Percentiles rank a stretch among this genome's conserved stretches.
Evolutionary conservation across 139 green algal genomes (phyloP).

Genomic region (Nannochloris sp.): DNA sequence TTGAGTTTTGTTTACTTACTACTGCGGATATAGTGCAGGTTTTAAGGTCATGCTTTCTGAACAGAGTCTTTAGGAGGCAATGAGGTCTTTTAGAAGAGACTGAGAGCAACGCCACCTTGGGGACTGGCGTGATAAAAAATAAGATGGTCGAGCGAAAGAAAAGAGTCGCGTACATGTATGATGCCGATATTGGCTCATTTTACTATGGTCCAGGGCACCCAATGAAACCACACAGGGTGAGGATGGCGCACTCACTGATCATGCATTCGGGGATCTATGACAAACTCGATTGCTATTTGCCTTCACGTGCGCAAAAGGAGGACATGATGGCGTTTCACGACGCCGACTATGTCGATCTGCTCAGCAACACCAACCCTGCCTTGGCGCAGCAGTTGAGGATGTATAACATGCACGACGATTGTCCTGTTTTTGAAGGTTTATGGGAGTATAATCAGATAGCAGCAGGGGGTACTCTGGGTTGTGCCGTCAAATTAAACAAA

Average conservation of each 20-base stretch:
- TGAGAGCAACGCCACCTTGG: no score
- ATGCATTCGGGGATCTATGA: constrained; percentile 81
- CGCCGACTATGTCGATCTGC: constrained; percentile 83
- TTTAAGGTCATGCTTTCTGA: no score
- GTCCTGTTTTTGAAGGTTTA: constrained; percentile 92
- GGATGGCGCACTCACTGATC: constrained; percentile 86
- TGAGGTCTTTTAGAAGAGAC: no score
- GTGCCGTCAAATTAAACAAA: constrained; percentile 85
- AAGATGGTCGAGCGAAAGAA: neutral
- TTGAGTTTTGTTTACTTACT: no score
- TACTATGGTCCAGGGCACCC: constrained; percentile 85
- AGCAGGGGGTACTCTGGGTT: constrained; percentile 79
- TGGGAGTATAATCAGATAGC: constrained; percentile 90
- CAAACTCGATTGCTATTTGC: constrained; percentile 69
- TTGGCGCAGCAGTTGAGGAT: constrained; percentile 14
- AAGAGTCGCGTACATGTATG: constrained; percentile 89
- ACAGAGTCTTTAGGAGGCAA: no score
- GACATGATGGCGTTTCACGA: constrained; percentile 77
- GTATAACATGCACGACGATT: constrained; percentile 82
- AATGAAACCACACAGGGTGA: constrained; percentile 92
- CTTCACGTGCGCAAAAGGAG: constrained; percentile 34
- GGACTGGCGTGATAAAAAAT: neutral
- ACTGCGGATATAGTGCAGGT: no score
- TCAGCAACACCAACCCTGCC: constrained; percentile 60
- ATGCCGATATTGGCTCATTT: constrained; percentile 84